A percentile compares a stretch with the other conserved stretches of the same genome.
Conservation (phyloP, 208 protist genomes). For the Porcisia hertigi region DNA sequence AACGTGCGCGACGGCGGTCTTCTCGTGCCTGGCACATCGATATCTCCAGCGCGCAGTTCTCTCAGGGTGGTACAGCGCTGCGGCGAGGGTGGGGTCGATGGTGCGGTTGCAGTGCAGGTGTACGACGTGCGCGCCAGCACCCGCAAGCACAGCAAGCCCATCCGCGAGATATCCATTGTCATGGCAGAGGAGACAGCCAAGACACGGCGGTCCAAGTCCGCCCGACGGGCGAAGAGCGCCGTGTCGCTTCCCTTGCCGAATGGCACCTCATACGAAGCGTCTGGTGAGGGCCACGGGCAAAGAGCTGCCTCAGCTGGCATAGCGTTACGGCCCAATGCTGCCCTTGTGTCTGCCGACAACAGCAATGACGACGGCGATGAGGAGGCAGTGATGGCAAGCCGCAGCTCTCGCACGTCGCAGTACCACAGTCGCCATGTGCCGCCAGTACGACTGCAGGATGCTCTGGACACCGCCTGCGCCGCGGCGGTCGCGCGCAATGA, state of each 20-base stretch:
- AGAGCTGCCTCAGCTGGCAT: conserved; percentile 14
- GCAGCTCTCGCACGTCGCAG: not conserved
- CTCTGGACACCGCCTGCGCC: conserved; percentile 4
- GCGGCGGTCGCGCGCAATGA: not conserved
- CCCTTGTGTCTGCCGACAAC: not conserved
- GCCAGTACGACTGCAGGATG: conserved; percentile 6
- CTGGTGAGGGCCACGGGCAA: not conserved
- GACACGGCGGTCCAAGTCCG: conserved; percentile 8
- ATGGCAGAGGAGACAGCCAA: conserved; percentile 81
- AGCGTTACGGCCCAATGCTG: not conserved
- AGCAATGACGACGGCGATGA: not conserved
- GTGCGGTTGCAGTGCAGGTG: conserved; percentile 64
- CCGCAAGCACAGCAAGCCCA: conserved; percentile 56
- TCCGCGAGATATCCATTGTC: conserved; percentile 82
- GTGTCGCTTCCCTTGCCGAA: conserved; percentile 29
- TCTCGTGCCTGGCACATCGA: conserved; percentile 6
- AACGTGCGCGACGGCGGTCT: not conserved
- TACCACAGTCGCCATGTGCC: not conserved
- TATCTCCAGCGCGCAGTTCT: conserved; percentile 33
- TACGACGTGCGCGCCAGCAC: conserved; percentile 85
- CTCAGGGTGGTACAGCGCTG: conserved; percentile 71
- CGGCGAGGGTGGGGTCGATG: conserved; percentile 57
- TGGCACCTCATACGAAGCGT: conserved; percentile 21
- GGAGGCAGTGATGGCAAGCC: not conserved
- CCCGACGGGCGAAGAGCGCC: conserved; percentile 9